Evolutionary conservation across 2,329 filamentous ascomycete species (phyloP).

Genomic region (Hypoxylon sp.): DNA sequence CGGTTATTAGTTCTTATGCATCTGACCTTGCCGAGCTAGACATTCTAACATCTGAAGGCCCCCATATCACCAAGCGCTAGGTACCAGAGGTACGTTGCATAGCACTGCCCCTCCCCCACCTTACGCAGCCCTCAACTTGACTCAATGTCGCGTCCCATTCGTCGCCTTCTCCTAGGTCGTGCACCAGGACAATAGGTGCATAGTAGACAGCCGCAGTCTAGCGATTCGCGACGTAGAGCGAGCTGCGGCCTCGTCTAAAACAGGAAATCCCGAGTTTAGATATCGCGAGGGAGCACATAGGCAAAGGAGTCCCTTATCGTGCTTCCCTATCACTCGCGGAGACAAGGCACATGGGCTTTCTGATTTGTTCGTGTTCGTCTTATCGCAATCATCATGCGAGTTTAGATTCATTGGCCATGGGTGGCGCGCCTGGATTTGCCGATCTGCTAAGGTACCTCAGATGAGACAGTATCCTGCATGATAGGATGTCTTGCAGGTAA

Average conservation of each 20-base stretch:
- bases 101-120: conserved; percentile 8
- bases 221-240: background rate
- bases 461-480: conserved; percentile 7
- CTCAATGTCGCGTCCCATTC: too few relatives aligned
- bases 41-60: too few relatives aligned
- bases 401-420: conserved; percentile 8
- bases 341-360: conserved; percentile 34
- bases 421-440: conserved; percentile 29
- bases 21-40: too few relatives aligned
- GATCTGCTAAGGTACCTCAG: conserved; percentile 14
- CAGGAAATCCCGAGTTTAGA: conserved; percentile 21
- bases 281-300: too few relatives aligned
- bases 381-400: conserved; percentile 29
- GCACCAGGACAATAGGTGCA: too few relatives aligned
- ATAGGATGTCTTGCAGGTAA: conserved; percentile 10
- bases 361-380: conserved; percentile 29
- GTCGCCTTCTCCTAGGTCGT: too few relatives aligned
- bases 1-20: conserved; percentile 2
- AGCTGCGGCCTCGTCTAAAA: conserved; percentile 15
- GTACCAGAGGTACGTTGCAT: conserved; percentile 1
- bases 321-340: conserved; percentile 9
- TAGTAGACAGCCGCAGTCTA: too few relatives aligned
- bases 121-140: too few relatives aligned
- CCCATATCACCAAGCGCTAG: conserved; percentile 20
- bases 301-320: too few relatives aligned